Conservation (phyloP, 139 green algal genomes). For the Tetraselmis striata region DNA sequence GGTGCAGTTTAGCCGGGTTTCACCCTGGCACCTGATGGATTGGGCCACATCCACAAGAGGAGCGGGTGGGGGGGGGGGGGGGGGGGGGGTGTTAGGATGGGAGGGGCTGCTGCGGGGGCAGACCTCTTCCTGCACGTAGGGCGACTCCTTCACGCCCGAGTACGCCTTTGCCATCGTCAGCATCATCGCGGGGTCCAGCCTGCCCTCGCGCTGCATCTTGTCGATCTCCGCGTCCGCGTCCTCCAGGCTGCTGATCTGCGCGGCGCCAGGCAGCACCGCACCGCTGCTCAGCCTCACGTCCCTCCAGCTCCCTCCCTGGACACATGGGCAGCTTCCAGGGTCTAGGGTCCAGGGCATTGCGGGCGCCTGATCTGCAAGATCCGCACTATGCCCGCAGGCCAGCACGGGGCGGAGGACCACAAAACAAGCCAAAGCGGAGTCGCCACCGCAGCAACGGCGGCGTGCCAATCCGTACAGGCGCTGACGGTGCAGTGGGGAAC, state of each 20-base stretch:
- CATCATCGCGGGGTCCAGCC: constrained; percentile 67
- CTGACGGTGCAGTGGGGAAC: too few species aligned
- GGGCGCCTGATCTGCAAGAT: too few species aligned
- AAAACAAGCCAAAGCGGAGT: too few species aligned
- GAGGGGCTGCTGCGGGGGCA: not conserved
- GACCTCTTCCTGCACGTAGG: constrained; percentile 59
- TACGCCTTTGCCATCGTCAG: constrained; percentile 81
- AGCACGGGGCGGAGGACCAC: too few species aligned
- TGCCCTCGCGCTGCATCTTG: constrained; percentile 41
- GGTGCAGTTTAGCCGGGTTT: too few species aligned
- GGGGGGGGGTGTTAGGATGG: not conserved
- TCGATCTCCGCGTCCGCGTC: constrained; percentile 64
- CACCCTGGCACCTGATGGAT: too few species aligned
- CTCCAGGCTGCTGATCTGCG: constrained; percentile 34
- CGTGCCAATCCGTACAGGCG: too few species aligned
- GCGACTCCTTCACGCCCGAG: constrained; percentile 56
- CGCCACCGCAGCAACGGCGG: too few species aligned
- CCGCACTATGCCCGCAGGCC: too few species aligned
- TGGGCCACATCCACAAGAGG: not conserved
- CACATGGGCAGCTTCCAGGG: not conserved
- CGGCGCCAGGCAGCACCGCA: constrained; percentile 2
- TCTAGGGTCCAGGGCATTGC: too few species aligned
- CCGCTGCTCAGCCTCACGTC: constrained; percentile 5
- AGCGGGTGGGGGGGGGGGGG: constrained; percentile 11
- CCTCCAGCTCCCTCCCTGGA: constrained; percentile 2